phyloP scores from a whole-genome alignment of 2,329 filamentous ascomycete genomes.

The Cercospora beticola region DNA sequence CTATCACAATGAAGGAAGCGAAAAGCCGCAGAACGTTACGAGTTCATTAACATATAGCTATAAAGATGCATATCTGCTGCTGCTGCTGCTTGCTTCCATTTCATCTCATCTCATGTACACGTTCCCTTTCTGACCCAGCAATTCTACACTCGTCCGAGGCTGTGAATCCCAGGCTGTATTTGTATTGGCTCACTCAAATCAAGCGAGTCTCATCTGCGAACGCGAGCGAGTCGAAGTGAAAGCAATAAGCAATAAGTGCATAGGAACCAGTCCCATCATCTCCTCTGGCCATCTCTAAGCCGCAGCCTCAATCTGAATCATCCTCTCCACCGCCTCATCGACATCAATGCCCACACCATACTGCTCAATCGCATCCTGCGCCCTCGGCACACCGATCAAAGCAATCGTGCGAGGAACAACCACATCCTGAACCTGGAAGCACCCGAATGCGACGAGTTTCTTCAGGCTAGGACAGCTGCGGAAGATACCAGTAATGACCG shows the following conservation, averaged over 20 bases:
- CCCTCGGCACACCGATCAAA: constrained; percentile 59
- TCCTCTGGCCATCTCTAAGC: background rate
- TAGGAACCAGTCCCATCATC: background rate
- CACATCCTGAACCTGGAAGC: constrained; percentile 59
- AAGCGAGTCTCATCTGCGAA: background rate
- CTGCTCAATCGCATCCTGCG: constrained; percentile 57
- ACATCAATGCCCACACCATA: constrained; percentile 44
- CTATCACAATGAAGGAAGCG: too few species aligned
- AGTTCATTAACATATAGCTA: too few species aligned
- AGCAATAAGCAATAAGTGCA: background rate
- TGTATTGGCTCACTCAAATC: background rate
- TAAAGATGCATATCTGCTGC: too few species aligned
- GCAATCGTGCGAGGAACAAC: constrained; percentile 58
- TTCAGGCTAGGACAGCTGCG: constrained; percentile 49
- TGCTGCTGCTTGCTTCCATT: background rate
- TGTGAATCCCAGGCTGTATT: background rate
- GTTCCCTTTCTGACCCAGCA: background rate
- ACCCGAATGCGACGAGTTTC: constrained; percentile 61
- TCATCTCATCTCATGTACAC: background rate
- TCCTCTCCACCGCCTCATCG: constrained; percentile 37
- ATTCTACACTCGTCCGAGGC: background rate
- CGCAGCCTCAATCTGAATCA: constrained; percentile 30
- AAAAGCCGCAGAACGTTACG: too few species aligned
- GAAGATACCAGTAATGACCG: constrained; percentile 55
- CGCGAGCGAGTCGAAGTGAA: background rate